Conservation (phyloP, 495 filamentous ascomycete species). For the Penicillium subrubescens region DNA sequence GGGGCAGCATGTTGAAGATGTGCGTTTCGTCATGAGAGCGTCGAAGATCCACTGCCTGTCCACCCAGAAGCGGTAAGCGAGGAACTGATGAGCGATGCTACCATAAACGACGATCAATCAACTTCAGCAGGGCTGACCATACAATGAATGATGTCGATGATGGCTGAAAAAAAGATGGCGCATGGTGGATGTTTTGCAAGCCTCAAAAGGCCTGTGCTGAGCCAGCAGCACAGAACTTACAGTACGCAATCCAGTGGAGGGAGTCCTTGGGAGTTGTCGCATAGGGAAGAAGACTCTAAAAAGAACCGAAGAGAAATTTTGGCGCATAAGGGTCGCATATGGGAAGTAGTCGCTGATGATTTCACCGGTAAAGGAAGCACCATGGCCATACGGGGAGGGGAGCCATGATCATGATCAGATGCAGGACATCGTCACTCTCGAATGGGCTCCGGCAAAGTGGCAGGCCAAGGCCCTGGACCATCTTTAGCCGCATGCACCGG, state of each 20-base stretch:
- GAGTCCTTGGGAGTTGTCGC: constrained; percentile 21
- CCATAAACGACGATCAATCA: background rate
- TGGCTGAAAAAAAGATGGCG: background rate
- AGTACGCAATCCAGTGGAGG: constrained; percentile 5
- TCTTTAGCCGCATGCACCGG: constrained; percentile 9
- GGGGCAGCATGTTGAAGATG: background rate
- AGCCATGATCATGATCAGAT: constrained; percentile 17
- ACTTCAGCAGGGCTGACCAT: constrained; percentile 1
- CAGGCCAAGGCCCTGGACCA: constrained; percentile 4
- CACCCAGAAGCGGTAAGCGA: background rate
- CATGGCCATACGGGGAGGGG: background rate
- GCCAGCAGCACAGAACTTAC: constrained; percentile 13
- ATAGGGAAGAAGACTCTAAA: constrained; percentile 11
- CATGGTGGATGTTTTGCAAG: constrained; percentile 4
- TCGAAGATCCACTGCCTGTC: background rate
- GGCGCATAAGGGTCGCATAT: constrained; percentile 15
- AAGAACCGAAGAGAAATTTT: background rate
- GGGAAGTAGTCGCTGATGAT: background rate
- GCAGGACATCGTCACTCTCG: background rate
- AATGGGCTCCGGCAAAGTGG: background rate
- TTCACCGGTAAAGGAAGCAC: background rate
- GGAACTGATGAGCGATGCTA: background rate
- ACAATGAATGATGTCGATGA: background rate
- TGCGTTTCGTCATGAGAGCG: constrained; percentile 2
- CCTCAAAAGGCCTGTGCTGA: background rate